Evolutionary conservation across 1,284 basidiomycete species (phyloP).

Genomic region (Somion occarium): DNA sequence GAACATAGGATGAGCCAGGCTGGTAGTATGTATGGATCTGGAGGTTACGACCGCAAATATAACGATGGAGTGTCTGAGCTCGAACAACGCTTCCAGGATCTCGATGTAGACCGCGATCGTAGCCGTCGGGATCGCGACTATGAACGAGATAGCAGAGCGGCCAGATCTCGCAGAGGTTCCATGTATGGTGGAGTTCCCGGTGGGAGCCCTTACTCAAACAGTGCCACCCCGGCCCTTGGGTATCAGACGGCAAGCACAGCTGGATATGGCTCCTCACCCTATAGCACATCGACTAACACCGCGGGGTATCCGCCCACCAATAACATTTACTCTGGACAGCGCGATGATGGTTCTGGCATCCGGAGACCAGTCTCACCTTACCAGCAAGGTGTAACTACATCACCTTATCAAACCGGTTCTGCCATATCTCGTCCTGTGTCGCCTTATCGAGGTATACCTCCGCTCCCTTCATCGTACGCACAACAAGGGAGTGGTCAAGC

Average conservation of each 20-base stretch:
- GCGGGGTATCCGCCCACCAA: not conserved
- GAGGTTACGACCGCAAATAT: not conserved
- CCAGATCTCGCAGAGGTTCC: slow-evolving; percentile 23
- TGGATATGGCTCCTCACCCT: not conserved
- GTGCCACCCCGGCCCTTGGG: not conserved
- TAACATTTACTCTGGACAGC: not conserved
- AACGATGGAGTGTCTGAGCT: slow-evolving; percentile 22
- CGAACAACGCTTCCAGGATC: slow-evolving; percentile 27
- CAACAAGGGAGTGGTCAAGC: not conserved
- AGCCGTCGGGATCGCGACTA: slow-evolving; percentile 12
- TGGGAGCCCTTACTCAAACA: slow-evolving; percentile 19
- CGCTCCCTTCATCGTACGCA: not conserved
- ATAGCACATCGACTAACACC: not conserved
- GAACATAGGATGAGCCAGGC: slow-evolving; percentile 15
- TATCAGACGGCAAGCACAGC: not conserved
- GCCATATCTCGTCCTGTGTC: slow-evolving; percentile 11
- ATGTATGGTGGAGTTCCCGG: slow-evolving; percentile 17
- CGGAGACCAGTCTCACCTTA: slow-evolving; percentile 16
- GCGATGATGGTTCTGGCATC: slow-evolving; percentile 9
- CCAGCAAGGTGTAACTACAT: not conserved
- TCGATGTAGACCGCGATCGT: slow-evolving; percentile 23
- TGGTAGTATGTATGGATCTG: slow-evolving; percentile 19
- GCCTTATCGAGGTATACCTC: slow-evolving; percentile 16
- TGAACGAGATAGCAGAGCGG: slow-evolving; percentile 20
- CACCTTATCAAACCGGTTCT: not conserved